Evolutionary conservation across 345 rosid genomes (phyloP).

Genomic region (Isatis tinctoria): DNA sequence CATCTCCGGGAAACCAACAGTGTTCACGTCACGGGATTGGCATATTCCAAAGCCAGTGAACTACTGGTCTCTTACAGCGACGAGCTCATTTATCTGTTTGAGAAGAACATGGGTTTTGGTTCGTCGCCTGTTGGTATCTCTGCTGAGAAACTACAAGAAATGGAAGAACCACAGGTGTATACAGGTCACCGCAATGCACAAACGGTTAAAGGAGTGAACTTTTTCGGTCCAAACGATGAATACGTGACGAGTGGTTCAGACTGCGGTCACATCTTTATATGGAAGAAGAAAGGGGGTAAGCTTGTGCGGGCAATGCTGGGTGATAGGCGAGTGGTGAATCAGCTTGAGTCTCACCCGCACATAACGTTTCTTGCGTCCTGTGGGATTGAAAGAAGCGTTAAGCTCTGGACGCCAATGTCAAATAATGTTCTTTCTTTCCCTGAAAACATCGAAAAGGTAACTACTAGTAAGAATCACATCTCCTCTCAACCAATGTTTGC

Average conservation of each 20-base stretch:
- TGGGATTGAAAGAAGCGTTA: slow-evolving; percentile 53
- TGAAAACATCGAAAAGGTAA: slow-evolving; percentile 45
- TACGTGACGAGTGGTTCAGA: slow-evolving; percentile 61
- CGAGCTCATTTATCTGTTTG: slow-evolving; percentile 51
- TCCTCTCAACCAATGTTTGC: neutral
- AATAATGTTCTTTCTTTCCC: slow-evolving; percentile 38
- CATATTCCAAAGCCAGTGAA: slow-evolving; percentile 51
- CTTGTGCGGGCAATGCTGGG: slow-evolving; percentile 53
- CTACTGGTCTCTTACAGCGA: slow-evolving; percentile 61
- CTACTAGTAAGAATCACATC: neutral
- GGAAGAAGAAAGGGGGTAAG: slow-evolving; percentile 55
- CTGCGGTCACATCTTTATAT: slow-evolving; percentile 60
- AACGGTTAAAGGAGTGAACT: slow-evolving; percentile 59
- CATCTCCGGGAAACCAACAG: slow-evolving; percentile 37
- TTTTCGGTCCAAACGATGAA: slow-evolving; percentile 62
- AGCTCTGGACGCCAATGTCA: slow-evolving; percentile 51
- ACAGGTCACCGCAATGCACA: slow-evolving; percentile 52
- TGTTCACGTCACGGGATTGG: slow-evolving; percentile 52
- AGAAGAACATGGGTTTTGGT: slow-evolving; percentile 49
- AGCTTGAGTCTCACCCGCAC: slow-evolving; percentile 52
- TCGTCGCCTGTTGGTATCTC: slow-evolving; percentile 35
- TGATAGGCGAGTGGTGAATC: slow-evolving; percentile 54
- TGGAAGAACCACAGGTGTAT: slow-evolving; percentile 46
- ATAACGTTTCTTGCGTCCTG: slow-evolving; percentile 49
- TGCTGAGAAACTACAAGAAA: slow-evolving; percentile 31